Base-by-base conservation (phyloP, 2,329 filamentous ascomycete species). In the Talaromyces sp. region DNA sequence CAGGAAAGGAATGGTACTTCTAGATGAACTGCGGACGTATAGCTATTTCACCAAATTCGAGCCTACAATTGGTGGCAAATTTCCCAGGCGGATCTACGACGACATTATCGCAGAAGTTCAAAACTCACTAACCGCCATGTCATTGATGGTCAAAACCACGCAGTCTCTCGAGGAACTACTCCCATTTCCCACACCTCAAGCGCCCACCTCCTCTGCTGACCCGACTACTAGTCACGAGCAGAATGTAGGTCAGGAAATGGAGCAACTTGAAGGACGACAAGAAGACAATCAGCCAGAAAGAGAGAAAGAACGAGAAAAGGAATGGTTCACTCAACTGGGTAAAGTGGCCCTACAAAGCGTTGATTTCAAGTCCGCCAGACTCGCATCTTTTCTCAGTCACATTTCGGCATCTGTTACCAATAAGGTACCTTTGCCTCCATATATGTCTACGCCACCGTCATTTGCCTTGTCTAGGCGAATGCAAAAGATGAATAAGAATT, bases 41-140 rank as follows among this genome's bases (percentile, higher is more conserved):
- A 80, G 82, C 1, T 78, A 76, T 2, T 89, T 89, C 67, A 79
- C 88, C 45, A 81, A 79, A 37, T 91, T 82, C 79, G 88, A 91
- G 65, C 82, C 88, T 0, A 84, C 83, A 0, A 79, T 91, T n/a
- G 88, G 89, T 15, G 89, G 89, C 25, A 81, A 80, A 41, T 92
- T 91, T 63, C 89, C 89, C 0, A 79, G 79, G 33, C 75, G 81
- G 57, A 77, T 82, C 13, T 90, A 90, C 71, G 80, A 86, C 54
- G 76, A 80, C 39, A 84, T 89, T 59, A 85, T 88, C 55, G 70
- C 73, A 1, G 78, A 81, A 28, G 78, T 86, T 8, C 76, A 80
- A 59, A 82, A 78, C 31, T 19, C 48, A n/a, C 35, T 52, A 10
- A 36, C 33, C 6, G 36, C 19, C 31, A 28, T 52, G 41, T 37